Base-by-base conservation (phyloP, 1,284 basidiomycete species). In the Laetiporus sulphureus region DNA sequence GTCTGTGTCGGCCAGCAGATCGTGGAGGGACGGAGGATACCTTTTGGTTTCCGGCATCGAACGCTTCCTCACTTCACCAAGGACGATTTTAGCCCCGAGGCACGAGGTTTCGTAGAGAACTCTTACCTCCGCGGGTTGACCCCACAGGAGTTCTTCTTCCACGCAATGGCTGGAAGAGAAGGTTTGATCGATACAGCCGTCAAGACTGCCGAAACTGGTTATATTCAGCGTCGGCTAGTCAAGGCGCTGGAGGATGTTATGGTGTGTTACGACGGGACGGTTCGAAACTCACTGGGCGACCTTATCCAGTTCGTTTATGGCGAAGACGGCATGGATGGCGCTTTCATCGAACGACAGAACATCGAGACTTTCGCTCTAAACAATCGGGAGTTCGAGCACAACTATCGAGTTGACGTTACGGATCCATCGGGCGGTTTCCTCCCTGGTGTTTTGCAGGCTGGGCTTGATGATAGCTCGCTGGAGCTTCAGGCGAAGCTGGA, bases 101-200 rank as follows among this genome's bases (percentile, higher is more conserved):
- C 93, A n/a, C 83, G 95, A 46, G 96, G 96, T 8, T 99, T 99
- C 64, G 95, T 99, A 48, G 96, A 99, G 63, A 99, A 99, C 64
- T 99, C 96, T n/a, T 99, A 99, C 59, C 73, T 99, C 22, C 87
- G 95, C 52, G 96, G 96, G 36, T 64, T 99, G 48, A 99, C 95
- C 0, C 94, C 96, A 0, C 94, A 98, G 56, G 96, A 99, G 61
- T 99, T 94, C 76, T 99, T 99, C 77, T 99, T 99, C 83, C 96
- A 99, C 68, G 96, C 96, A 42, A 99, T 99, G 96, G 95, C 95
- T 57, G 96, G 96, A 70, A 87, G 96, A 58, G 96, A 99, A 65
- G 96, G 96, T 76, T 69, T 99, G 41, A 98, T 99, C 56, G 96
- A 99, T 75, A 99, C 96, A 2, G 96, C 96, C 22, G 94, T 99